Evolutionary conservation across 495 filamentous ascomycete genomes (phyloP), one percentile per base, ranked within the genome.

Genomic region (Pseudoneurospora amorphoporcata): DNA sequence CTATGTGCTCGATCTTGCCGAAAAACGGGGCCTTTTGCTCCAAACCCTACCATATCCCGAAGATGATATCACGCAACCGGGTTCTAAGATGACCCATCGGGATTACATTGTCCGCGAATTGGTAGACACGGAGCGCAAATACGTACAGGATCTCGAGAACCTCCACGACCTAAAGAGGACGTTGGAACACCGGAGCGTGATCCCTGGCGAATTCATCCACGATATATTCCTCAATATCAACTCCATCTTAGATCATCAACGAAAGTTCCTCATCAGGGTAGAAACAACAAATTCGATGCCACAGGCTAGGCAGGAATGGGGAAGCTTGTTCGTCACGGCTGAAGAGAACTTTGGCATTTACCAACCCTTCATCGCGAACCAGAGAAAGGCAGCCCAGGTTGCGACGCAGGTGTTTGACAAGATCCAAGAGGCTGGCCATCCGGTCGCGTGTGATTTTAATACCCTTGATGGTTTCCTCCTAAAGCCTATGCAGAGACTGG

Each of bases 171-270:
- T 98, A 72, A 98, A 98, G 84, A 95, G 93, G 76, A 88, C 90
- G 37, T 83, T 98, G 40, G 93, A 98, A 77, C 90, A 94, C 76
- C 93, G 91, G 68, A 93, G 94, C 47, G 88, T 93, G 42, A 89
- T 98, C 73, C 90, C 94, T 5, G 94, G 95, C 69, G 96, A 99
- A 81, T 87, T 90, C 17, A 90, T 97, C 37, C 95, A 98, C 82
- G 90, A 94, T 78, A 97, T 99, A 75, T 99, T 99, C 83, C 85
- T 97, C 72, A 99, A 99, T 82, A 85, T 98, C 75, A 97, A 98
- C 81, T 88, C 91, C 37, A 90, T 99, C 39, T 85, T 99, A 4
- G 96, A 99, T 80, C 98, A 97, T 77, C 95, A 98, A 75, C 90
- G 96, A 71, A 87, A 94, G 37, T 99, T 99, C 77, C 83, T 98